Base-by-base conservation (phyloP, 2,329 filamentous ascomycete species). In the Cytospora chrysosperma region DNA sequence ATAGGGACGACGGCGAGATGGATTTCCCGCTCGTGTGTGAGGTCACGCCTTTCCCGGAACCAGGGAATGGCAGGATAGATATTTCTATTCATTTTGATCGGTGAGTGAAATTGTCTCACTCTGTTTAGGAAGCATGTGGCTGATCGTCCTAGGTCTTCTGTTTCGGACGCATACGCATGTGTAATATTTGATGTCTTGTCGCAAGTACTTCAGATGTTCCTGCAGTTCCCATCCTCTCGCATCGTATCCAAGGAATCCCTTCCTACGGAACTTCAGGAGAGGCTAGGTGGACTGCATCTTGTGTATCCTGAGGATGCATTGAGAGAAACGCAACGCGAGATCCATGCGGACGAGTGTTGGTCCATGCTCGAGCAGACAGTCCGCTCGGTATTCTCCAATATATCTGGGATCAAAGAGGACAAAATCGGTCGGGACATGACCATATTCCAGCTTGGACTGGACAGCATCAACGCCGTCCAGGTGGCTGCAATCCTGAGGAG, bases 401-500 rank as follows among this genome's bases (percentile, higher is more conserved):
- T 95, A 27, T 87, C 89, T 0, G 77, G 79, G 1, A 75, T 83
- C 5, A 72, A 83, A 0, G 62, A 72, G 2, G 70, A 79, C 0
- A 77, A 76, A 0, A 88, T 97, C 54, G 70, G 72, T 4, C 81
- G 80, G 15, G 72, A 82, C 12, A 92, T 87, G 0, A 92, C 91
- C 0, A 92, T 98, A 56, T 96, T 94, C 70, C 87, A 90, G 63
- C 84, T 97, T n/a, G 94, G 94, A 0, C 78, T 97, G 4, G 93
- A 97, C 75, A 97, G 93, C 72, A 95, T 98, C 70, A 93, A 90
- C 65, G 91, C 92, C 0, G 83, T 88, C 6, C 93, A 97, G 70
- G 80, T 97, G 12, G 91, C 92, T 0, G 82, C 85, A 1, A 77
- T 82, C 28, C 78, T 97, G 19, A 85, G 89, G 21, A 83, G 81